Evolutionary conservation across 441 rosid genomes (phyloP), one percentile per base, ranked within the genome.

Genomic region (Erodium moschatum): DNA sequence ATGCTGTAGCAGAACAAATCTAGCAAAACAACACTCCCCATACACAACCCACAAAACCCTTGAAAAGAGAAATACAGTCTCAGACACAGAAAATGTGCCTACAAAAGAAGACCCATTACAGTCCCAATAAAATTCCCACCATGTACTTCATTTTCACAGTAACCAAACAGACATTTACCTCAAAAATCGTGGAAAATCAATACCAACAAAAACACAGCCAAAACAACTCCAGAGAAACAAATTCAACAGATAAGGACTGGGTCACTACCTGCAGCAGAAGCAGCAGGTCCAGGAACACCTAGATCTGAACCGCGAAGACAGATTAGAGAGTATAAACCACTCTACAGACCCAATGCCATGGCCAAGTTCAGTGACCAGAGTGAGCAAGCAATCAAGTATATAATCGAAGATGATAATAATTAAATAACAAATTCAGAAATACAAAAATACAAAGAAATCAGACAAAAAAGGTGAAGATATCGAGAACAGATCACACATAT

Each of bases 141-240:
- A 5, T 16, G 21, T 15, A 54, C 61, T 15, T 54, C 61, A 54
- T 54, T 54, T 54, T 54, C 61, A 54, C 61, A 16, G 61, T 16
- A 61, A 61, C 35, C 65, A 61, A 61, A 20, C 35, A 20, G 20
- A 61, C 9, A 61, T 61, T 61, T 61, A 1, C 33, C 65, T 61
- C 13, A 61, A 8, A 20, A 20, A 61, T 2, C 13, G n/a, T 27
- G 65, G 21, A 20, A 20, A 20, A 20, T 19, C 11, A 15, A 5
- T 56, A 56, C 7, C 15, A 61, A 20, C 33, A 61, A 8, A 44
- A 2, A 44, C 13, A 61, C 33, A 61, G 6, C 9, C 62, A 15
- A 56, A 61, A 61, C 29, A 12, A 19, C 35, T 20, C 65, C 12
- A 61, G 6, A 21, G 2, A 5, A 61, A 61, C 15, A 19, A 56